phyloP scores from a whole-genome alignment of 257 asterid species.

The Leonotis leonurus region DNA sequence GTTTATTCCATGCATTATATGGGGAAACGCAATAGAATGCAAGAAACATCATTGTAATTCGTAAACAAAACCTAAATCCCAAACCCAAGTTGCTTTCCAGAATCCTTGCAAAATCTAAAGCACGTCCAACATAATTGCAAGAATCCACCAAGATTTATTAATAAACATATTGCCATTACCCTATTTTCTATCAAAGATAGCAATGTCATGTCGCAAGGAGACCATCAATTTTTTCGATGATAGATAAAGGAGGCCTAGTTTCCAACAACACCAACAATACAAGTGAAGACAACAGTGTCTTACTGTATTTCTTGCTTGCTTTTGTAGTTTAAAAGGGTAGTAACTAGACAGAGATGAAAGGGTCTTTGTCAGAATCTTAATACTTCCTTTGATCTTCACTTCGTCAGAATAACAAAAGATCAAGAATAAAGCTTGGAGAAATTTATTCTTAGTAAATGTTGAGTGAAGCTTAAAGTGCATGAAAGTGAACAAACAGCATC shows the following conservation, averaged over 20 bases:
- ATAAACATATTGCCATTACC: no score
- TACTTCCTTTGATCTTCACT: not conserved
- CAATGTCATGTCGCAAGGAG: constrained; percentile 8
- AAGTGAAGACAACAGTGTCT: not conserved
- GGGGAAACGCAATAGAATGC: not conserved
- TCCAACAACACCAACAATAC: constrained; percentile 3
- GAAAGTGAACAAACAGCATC: not conserved
- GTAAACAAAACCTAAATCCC: not conserved
- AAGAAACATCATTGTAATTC: not conserved
- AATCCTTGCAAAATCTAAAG: not conserved
- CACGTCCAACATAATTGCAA: constrained; percentile 15
- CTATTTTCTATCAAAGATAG: constrained; percentile 7
- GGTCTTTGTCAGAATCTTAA: no score
- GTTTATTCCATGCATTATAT: not conserved
- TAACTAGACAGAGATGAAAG: no score
- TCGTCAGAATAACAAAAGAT: not conserved
- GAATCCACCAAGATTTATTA: not conserved
- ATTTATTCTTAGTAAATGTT: not conserved
- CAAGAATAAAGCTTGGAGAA: not conserved
- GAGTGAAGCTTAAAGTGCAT: not conserved
- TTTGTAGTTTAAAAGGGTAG: constrained; percentile 8
- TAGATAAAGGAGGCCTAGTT: constrained; percentile 13
- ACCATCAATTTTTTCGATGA: constrained; percentile 13
- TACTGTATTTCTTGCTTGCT: not conserved
- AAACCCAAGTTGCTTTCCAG: not conserved